phyloP scores from a whole-genome alignment of 192 early-diverging fungal genomes.

The Piromyces finnis region DNA sequence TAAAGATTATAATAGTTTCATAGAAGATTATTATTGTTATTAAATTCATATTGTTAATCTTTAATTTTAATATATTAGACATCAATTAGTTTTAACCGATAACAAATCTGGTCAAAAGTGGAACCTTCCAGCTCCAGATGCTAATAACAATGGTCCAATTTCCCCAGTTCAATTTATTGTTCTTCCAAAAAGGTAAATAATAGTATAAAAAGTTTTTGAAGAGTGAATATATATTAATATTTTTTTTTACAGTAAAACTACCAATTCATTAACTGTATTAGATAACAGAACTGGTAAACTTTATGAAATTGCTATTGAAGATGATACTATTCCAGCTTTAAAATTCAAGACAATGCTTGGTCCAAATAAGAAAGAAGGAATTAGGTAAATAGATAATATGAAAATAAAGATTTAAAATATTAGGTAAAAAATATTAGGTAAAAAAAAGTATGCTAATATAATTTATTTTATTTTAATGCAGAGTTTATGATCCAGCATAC shows the following conservation, averaged over 20 bases:
- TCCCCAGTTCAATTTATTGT: background rate
- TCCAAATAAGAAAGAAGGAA: background rate
- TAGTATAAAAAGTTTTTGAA: no score
- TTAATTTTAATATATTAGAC: no score
- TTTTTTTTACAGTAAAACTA: conserved; percentile 6
- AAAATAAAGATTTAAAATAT: conserved; percentile 1
- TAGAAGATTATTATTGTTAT: no score
- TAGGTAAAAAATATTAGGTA: conserved; percentile 5
- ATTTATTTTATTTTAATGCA: background rate
- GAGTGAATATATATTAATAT: no score
- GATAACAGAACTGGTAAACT: conserved; percentile 48
- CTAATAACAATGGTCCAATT: background rate
- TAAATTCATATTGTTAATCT: no score
- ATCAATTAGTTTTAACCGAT: background rate
- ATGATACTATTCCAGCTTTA: conserved; percentile 16
- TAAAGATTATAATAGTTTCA: no score
- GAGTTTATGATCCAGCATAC: conserved; percentile 16
- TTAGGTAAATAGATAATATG: conserved; percentile 1
- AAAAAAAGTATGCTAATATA: no score
- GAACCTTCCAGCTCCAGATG: background rate
- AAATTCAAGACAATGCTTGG: conserved; percentile 11
- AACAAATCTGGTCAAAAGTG: background rate
- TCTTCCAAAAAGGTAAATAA: background rate
- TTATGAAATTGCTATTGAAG: conserved; percentile 26
- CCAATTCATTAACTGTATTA: conserved; percentile 32